A percentile compares a stretch with the other conserved stretches of the same genome.
Conservation (phyloP, 371 early-diverging fungal genomes). For the Mortierella sp. region DNA sequence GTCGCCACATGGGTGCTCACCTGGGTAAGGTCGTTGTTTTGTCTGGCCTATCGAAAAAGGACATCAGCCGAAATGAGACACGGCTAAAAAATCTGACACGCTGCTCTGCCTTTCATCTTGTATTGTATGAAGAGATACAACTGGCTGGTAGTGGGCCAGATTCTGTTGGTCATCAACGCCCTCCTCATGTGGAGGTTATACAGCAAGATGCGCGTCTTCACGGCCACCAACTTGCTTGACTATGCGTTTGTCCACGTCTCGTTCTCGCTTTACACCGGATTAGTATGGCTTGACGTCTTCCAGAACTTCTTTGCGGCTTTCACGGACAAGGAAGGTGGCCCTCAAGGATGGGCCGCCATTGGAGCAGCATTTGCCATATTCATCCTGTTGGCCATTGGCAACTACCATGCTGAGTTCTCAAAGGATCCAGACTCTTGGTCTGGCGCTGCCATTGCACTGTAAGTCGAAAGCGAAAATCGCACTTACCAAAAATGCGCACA, state of each 20-base stretch:
- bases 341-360: slow-evolving; percentile 24
- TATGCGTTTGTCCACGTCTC: slow-evolving; percentile 40
- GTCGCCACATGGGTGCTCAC: slow-evolving; percentile 31
- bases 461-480: slow-evolving; percentile 14
- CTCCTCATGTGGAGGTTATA: slow-evolving; percentile 35
- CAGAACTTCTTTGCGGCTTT: slow-evolving; percentile 54
- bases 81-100: no score
- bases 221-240: slow-evolving; percentile 41
- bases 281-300: slow-evolving; percentile 49
- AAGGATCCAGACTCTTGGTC: slow-evolving; percentile 53
- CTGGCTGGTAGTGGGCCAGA: slow-evolving; percentile 27
- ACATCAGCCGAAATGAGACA: not conserved
- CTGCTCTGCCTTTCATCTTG: not conserved
- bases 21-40: slow-evolving; percentile 40
- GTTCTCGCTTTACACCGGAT: slow-evolving; percentile 45
- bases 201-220: slow-evolving; percentile 37
- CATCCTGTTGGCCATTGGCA: slow-evolving; percentile 29
- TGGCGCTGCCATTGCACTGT: slow-evolving; percentile 38
- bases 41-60: not conserved
- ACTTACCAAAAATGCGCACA: no score
- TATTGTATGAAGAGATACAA: slow-evolving; percentile 16
- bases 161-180: slow-evolving; percentile 36
- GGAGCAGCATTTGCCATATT: slow-evolving; percentile 31
- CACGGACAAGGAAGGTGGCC: slow-evolving; percentile 29
- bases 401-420: slow-evolving; percentile 42